Evolutionary conservation across 192 early-diverging fungal species (phyloP).

Genomic region (Lobosporangium transversale): DNA sequence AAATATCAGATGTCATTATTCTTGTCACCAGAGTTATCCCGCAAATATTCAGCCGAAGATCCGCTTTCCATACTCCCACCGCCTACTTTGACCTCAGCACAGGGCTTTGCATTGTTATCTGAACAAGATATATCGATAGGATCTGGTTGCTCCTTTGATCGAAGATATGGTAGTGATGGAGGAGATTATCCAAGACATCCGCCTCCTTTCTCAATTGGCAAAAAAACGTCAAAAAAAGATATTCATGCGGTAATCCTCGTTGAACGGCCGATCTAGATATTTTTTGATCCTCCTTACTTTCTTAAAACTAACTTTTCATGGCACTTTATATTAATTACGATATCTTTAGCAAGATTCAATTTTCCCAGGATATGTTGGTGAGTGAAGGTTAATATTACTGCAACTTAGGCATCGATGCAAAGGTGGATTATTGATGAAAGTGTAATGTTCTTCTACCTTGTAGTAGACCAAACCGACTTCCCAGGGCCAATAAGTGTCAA

Average conservation of each 20-base stretch:
- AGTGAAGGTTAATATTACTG: background rate
- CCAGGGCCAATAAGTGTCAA: constrained; percentile 24
- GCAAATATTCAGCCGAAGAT: constrained; percentile 42
- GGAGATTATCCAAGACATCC: constrained; percentile 15
- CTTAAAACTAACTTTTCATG: background rate
- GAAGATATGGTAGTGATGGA: constrained; percentile 27
- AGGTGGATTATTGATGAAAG: background rate
- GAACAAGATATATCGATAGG: constrained; percentile 9
- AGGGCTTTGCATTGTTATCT: constrained; percentile 16
- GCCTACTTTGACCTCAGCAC: constrained; percentile 10
- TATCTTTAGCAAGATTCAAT: constrained; percentile 14
- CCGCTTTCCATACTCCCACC: constrained; percentile 2
- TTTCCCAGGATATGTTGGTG: constrained; percentile 27
- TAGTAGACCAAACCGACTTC: constrained; percentile 28
- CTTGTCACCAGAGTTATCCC: constrained; percentile 8
- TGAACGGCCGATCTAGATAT: background rate
- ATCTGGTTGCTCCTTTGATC: constrained; percentile 7
- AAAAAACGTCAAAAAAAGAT: constrained; percentile 36
- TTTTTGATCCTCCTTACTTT: background rate
- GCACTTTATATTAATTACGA: too few species aligned
- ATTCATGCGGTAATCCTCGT: background rate
- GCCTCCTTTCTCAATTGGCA: constrained; percentile 24
- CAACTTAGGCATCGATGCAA: too few species aligned
- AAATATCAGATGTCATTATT: background rate
- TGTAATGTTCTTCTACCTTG: background rate